These are phyloP conservation scores for Paecilomyces sp. DNA, from an alignment of 2,329 filamentous ascomycete genomes.

Conservation along the genomic window DNA sequence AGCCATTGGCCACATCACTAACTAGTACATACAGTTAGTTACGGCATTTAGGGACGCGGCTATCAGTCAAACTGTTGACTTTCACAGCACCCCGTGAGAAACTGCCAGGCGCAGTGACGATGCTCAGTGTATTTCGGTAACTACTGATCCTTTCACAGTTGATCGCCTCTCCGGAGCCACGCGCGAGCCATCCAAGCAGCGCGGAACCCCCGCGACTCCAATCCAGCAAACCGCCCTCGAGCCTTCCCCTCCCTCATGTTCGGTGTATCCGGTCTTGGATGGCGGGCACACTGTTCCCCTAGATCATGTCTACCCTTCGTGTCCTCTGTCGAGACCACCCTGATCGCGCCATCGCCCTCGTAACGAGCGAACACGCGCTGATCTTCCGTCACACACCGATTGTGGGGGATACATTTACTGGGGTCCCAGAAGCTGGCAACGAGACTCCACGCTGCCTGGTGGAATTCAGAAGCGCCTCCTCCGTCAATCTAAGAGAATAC, in stretches of 20 bases:
- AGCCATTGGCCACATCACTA: not conserved
- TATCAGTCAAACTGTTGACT: not conserved
- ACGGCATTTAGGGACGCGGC: not conserved
- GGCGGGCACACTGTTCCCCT: not conserved
- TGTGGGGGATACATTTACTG: slow-evolving; percentile 52
- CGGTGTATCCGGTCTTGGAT: not conserved
- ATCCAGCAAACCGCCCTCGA: not conserved
- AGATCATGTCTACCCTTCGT: slow-evolving; percentile 54
- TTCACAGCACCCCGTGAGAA: not conserved
- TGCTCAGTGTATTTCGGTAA: not conserved
- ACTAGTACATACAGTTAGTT: not conserved
- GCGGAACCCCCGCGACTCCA: too few relatives aligned
- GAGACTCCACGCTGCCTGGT: slow-evolving; percentile 68
- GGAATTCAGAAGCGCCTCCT: slow-evolving; percentile 64
- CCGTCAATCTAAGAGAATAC: slow-evolving; percentile 67
- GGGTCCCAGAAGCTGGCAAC: slow-evolving; percentile 20
- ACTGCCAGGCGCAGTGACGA: not conserved
- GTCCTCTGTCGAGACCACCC: slow-evolving; percentile 82
- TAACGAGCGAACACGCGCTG: slow-evolving; percentile 69
- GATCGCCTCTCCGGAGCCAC: not conserved
- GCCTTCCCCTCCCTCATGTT: not conserved
- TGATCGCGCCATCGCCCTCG: slow-evolving; percentile 79
- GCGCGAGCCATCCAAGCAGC: not conserved
- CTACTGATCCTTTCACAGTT: not conserved
- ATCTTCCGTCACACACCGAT: slow-evolving; percentile 73